Percentiles rank a stretch among this genome's conserved stretches.
Conservation (phyloP, 2,329 filamentous ascomycete genomes). For the Westerdykella sp. region DNA sequence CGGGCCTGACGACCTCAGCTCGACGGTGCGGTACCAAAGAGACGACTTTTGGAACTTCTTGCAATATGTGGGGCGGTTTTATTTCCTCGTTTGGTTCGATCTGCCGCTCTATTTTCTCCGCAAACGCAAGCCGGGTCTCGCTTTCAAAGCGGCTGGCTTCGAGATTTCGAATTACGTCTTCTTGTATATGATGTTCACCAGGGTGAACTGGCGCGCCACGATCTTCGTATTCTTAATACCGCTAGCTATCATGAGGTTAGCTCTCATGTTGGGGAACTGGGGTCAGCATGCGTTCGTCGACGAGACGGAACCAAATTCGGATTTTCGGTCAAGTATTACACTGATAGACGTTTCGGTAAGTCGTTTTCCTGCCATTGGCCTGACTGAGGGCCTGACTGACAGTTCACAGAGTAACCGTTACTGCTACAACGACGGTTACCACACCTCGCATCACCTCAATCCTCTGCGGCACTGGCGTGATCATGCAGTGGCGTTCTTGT, state of each 20-base stretch:
- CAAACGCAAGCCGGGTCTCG: slow-evolving; percentile 53
- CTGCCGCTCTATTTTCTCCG: slow-evolving; percentile 66
- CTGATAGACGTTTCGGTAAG: slow-evolving; percentile 70
- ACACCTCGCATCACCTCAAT: slow-evolving; percentile 75
- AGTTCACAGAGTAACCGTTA: slow-evolving; percentile 64
- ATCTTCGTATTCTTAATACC: slow-evolving; percentile 63
- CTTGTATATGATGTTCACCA: slow-evolving; percentile 46
- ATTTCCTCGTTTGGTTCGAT: slow-evolving; percentile 68
- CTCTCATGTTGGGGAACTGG: slow-evolving; percentile 78
- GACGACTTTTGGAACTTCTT: slow-evolving; percentile 61
- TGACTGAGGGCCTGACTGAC: neutral
- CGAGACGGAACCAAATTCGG: slow-evolving; percentile 65
- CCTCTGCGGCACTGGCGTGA: slow-evolving; percentile 75
- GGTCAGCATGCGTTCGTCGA: slow-evolving; percentile 79
- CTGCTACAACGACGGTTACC: slow-evolving; percentile 79
- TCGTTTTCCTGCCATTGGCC: slow-evolving; percentile 5
- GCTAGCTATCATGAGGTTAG: slow-evolving; percentile 59
- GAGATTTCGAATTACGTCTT: slow-evolving; percentile 50
- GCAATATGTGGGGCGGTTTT: slow-evolving; percentile 68
- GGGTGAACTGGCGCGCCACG: slow-evolving; percentile 50
- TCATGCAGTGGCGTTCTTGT: slow-evolving; percentile 66
- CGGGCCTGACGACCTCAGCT: slow-evolving; percentile 67
- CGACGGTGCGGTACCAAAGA: slow-evolving; percentile 69
- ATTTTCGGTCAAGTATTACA: slow-evolving; percentile 73
- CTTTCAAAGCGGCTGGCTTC: slow-evolving; percentile 52